These are phyloP conservation scores for Phytophthora lateralis DNA, from an alignment of 352 stramenopile genomes.

Conservation along the genomic window DNA sequence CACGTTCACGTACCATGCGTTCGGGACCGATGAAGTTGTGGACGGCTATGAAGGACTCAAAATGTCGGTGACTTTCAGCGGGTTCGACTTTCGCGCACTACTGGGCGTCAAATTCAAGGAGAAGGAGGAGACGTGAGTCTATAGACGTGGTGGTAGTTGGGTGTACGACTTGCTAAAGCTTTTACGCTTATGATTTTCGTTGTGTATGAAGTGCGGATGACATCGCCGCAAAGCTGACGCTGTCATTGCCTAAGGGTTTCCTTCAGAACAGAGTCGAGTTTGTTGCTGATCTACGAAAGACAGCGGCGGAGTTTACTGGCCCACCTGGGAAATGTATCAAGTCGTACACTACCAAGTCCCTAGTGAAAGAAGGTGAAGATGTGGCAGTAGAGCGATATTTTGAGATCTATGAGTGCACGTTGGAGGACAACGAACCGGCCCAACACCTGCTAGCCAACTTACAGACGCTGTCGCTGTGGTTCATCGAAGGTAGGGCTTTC, in stretches of 20 bases:
- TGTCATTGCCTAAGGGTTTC: constrained; percentile 51
- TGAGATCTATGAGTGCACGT: constrained; percentile 69
- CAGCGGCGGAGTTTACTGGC: constrained; percentile 33
- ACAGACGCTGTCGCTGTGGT: constrained; percentile 80
- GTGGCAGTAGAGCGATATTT: constrained; percentile 37
- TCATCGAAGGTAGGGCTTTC: constrained; percentile 76
- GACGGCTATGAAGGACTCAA: constrained; percentile 64
- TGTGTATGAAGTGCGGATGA: constrained; percentile 48
- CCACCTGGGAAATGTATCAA: constrained; percentile 49
- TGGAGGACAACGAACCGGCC: constrained; percentile 59
- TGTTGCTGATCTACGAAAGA: constrained; percentile 24
- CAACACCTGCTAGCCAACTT: constrained; percentile 68
- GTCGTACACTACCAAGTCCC: constrained; percentile 39
- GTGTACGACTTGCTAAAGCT: not conserved
- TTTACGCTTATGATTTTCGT: not conserved
- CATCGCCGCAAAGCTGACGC: constrained; percentile 50
- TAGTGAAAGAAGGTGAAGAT: constrained; percentile 4
- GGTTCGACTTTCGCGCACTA: constrained; percentile 64
- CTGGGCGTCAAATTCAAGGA: constrained; percentile 62
- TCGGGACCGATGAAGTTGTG: constrained; percentile 75
- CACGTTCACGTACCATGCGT: constrained; percentile 84
- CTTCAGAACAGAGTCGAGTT: constrained; percentile 52
- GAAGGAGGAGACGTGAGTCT: constrained; percentile 48
- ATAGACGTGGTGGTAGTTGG: not conserved
- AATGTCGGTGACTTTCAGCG: constrained; percentile 67